phyloP scores from a whole-genome alignment of 2,329 filamentous ascomycete genomes.

The Gliomastix tumulicola region DNA sequence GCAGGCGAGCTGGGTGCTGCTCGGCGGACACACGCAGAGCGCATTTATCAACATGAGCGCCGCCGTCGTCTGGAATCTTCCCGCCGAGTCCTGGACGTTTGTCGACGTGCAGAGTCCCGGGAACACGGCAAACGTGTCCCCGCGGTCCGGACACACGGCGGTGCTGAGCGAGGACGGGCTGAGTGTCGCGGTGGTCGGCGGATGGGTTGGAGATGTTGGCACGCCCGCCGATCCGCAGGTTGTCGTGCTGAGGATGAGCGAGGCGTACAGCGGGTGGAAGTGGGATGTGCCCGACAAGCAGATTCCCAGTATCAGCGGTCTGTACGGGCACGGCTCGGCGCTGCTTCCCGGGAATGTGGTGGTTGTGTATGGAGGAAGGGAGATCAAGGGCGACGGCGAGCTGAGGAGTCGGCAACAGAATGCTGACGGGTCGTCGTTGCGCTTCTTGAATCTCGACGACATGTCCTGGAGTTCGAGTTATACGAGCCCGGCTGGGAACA shows the following conservation, averaged over 20 bases:
- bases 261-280: slow-evolving; percentile 67
- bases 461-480: slow-evolving; percentile 46
- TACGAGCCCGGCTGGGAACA: slow-evolving; percentile 30
- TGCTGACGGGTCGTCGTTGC: slow-evolving; percentile 14
- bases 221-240: slow-evolving; percentile 78
- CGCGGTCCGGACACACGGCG: slow-evolving; percentile 82
- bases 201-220: slow-evolving; percentile 80
- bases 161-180: slow-evolving; percentile 73
- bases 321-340: slow-evolving; percentile 58
- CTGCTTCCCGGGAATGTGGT: slow-evolving; percentile 61
- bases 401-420: slow-evolving; percentile 30
- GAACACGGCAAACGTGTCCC: slow-evolving; percentile 51
- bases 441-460: slow-evolving; percentile 52
- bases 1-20: slow-evolving; percentile 69
- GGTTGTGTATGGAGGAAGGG: slow-evolving; percentile 60
- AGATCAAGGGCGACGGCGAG: slow-evolving; percentile 33
- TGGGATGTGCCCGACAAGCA: slow-evolving; percentile 58
- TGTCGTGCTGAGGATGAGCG: slow-evolving; percentile 66
- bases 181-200: slow-evolving; percentile 74
- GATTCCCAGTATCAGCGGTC: slow-evolving; percentile 30
- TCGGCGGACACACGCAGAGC: slow-evolving; percentile 75
- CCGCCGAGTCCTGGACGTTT: slow-evolving; percentile 82
- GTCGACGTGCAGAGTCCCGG: slow-evolving; percentile 51
- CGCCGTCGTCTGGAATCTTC: slow-evolving; percentile 78
- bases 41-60: slow-evolving; percentile 96